A percentile compares a stretch with the other conserved stretches of the same genome.
These are phyloP conservation scores for Phlegmacium glaucopus DNA, from an alignment of 768 basidiomycete species.

Conservation along the genomic window DNA sequence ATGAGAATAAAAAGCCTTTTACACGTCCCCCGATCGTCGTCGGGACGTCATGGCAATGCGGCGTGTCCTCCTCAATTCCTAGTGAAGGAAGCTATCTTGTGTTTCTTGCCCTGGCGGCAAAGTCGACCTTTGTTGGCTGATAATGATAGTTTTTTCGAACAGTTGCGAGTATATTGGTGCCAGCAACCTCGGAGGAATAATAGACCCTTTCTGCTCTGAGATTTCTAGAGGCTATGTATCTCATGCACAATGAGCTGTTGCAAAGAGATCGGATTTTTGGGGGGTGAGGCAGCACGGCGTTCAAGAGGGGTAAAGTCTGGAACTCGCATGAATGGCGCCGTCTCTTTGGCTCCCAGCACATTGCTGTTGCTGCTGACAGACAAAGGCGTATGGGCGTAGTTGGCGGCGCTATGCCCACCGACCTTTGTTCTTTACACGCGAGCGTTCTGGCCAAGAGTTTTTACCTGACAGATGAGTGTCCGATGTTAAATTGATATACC, in stretches of 20 bases:
- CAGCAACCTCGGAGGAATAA: slow-evolving; percentile 38
- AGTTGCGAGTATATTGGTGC: slow-evolving; percentile 59
- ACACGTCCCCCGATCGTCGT: slow-evolving; percentile 45
- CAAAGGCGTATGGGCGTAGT: slow-evolving; percentile 38
- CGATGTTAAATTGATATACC: slow-evolving; percentile 36
- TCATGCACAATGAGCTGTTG: slow-evolving; percentile 20
- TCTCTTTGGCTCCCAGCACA: slow-evolving; percentile 7
- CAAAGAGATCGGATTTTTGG: slow-evolving; percentile 15
- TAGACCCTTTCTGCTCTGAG: slow-evolving; percentile 22
- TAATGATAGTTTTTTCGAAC: slow-evolving; percentile 46
- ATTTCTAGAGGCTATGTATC: slow-evolving; percentile 31
- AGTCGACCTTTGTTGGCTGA: slow-evolving; percentile 24
- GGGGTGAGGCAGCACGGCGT: slow-evolving; percentile 24
- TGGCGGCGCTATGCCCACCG: slow-evolving; percentile 55
- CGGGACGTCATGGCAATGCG: background rate
- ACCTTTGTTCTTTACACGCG: slow-evolving; percentile 56
- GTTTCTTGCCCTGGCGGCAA: too few relatives aligned
- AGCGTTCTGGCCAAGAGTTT: slow-evolving; percentile 50
- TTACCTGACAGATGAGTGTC: slow-evolving; percentile 35
- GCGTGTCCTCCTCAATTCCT: too few relatives aligned
- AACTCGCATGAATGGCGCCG: slow-evolving; percentile 33
- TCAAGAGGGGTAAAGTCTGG: slow-evolving; percentile 52
- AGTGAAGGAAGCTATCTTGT: too few relatives aligned
- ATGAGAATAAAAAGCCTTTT: slow-evolving; percentile 58
- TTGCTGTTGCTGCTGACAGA: background rate